Evolutionary conservation across 768 basidiomycete species (phyloP).

Genomic region (Podaxis sp.): DNA sequence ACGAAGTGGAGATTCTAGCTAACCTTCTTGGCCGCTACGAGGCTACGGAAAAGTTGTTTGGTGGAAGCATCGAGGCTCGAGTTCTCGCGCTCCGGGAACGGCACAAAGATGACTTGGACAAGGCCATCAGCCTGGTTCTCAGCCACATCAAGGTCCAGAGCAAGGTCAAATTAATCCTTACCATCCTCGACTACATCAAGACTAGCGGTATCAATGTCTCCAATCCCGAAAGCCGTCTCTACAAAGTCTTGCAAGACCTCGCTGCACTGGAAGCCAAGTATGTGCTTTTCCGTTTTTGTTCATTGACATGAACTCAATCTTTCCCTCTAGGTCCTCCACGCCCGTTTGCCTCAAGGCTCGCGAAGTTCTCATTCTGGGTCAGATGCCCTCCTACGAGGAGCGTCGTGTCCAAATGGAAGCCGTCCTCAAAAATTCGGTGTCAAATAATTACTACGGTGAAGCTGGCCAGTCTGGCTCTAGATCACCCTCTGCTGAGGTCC

Average conservation of each 20-base stretch:
- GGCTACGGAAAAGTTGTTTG: conserved; percentile 88
- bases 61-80: conserved; percentile 91
- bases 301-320: neutral
- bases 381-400: conserved; percentile 97
- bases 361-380: conserved; percentile 93
- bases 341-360: conserved; percentile 92
- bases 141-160: conserved; percentile 95
- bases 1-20: conserved; percentile 81
- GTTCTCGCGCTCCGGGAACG: conserved; percentile 89
- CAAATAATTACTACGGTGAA: conserved; percentile 88
- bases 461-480: conserved; percentile 37
- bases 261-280: conserved; percentile 89
- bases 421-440: conserved; percentile 86
- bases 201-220: conserved; percentile 73
- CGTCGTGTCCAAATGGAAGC: conserved; percentile 92
- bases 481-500: conserved; percentile 79
- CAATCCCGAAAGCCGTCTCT: conserved; percentile 70
- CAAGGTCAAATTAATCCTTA: conserved; percentile 86
- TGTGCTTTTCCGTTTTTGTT: conserved; percentile 24
- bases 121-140: conserved; percentile 81
- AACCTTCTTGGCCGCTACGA: conserved; percentile 76
- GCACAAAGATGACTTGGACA: conserved; percentile 89
- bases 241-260: conserved; percentile 75
- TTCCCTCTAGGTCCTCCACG: conserved; percentile 70
- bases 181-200: conserved; percentile 90